Conservation (phyloP, 495 filamentous ascomycete species). For the Aspergillus wentii region DNA sequence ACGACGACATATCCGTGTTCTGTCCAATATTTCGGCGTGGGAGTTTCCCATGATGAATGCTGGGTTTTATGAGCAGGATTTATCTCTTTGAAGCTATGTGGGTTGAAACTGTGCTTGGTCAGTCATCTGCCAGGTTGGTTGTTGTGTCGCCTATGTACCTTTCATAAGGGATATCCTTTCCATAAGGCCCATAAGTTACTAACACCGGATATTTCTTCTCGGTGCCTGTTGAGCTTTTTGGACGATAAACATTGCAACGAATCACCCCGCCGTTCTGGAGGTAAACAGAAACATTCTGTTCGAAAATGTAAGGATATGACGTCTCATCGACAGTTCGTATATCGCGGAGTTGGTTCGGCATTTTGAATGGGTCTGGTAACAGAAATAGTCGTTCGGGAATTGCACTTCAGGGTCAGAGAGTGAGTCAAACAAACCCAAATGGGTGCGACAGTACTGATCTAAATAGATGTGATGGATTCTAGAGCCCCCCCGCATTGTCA, state of each 20-base stretch:
- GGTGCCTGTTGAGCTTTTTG: neutral
- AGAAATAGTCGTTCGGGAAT: too few relatives aligned
- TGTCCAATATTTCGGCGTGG: slow-evolving; percentile 50
- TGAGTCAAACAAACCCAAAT: too few relatives aligned
- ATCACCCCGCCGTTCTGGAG: too few relatives aligned
- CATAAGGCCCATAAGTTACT: slow-evolving; percentile 55
- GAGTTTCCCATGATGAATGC: slow-evolving; percentile 54
- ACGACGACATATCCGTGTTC: slow-evolving; percentile 46
- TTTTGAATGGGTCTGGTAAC: too few relatives aligned
- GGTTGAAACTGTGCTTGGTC: slow-evolving; percentile 28
- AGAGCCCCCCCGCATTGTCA: too few relatives aligned
- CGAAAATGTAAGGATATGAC: too few relatives aligned
- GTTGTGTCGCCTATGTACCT: slow-evolving; percentile 17
- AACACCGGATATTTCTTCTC: slow-evolving; percentile 38
- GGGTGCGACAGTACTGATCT: too few relatives aligned
- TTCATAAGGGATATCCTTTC: slow-evolving; percentile 50
- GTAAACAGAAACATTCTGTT: too few relatives aligned
- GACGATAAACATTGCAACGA: slow-evolving; percentile 8
- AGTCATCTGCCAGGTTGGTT: neutral
- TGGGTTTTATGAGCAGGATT: slow-evolving; percentile 34
- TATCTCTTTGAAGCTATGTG: slow-evolving; percentile 34
- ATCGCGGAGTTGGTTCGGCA: too few relatives aligned
- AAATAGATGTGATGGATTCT: too few relatives aligned
- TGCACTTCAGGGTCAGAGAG: too few relatives aligned
- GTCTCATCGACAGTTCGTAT: too few relatives aligned